phyloP scores from a whole-genome alignment of 2,329 filamentous ascomycete genomes.

The Hymenoscyphus linearis region DNA sequence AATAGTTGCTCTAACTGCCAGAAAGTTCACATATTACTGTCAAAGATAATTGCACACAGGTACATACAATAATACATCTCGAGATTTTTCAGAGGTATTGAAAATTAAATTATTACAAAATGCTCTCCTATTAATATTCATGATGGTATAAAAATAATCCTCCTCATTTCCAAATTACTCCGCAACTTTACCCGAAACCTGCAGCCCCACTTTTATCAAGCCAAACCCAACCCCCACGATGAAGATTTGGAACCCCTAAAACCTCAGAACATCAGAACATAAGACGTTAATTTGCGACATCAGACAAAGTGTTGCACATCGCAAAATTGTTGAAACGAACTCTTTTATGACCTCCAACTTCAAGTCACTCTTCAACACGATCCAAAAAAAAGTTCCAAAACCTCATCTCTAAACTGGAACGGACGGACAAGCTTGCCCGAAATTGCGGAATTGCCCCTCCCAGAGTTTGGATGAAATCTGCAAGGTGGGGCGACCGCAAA shows the following conservation, averaged over 20 bases:
- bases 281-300: not conserved
- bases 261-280: not conserved
- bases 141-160: not conserved
- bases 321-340: not conserved
- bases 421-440: not conserved
- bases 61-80: too few relatives aligned
- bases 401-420: not conserved
- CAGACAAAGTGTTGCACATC: not conserved
- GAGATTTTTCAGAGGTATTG: too few relatives aligned
- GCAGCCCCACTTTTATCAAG: not conserved
- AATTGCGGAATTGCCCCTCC: not conserved
- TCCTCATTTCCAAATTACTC: not conserved
- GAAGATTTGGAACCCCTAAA: not conserved
- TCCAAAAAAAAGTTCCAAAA: too few relatives aligned
- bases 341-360: not conserved
- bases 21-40: too few relatives aligned
- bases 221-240: not conserved
- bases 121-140: too few relatives aligned
- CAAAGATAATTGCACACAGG: too few relatives aligned
- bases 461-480: not conserved
- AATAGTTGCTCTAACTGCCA: too few relatives aligned
- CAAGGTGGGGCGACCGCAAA: not conserved
- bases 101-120: too few relatives aligned
- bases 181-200: not conserved
- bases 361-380: too few relatives aligned